phyloP scores from a whole-genome alignment of 2,329 filamentous ascomycete genomes.

The Aotearoamyces nothofagi region DNA sequence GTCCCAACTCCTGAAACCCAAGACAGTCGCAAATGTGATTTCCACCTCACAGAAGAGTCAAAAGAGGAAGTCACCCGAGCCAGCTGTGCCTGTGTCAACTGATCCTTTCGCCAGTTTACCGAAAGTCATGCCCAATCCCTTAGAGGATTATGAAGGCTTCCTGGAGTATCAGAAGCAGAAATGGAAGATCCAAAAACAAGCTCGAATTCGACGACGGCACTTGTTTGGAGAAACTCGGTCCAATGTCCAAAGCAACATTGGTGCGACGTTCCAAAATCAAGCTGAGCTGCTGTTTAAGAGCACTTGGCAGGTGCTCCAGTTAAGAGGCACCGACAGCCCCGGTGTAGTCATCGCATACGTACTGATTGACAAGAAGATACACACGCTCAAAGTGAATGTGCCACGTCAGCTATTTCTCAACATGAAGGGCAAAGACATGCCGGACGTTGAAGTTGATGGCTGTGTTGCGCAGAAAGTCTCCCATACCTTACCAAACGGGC shows the following conservation, averaged over 20 bases:
- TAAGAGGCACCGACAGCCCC: slow-evolving; percentile 67
- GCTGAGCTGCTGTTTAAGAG: slow-evolving; percentile 80
- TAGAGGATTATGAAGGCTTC: slow-evolving; percentile 77
- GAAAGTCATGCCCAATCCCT: slow-evolving; percentile 68
- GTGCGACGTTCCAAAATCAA: slow-evolving; percentile 73
- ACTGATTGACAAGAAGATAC: slow-evolving; percentile 84
- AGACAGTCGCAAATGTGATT: slow-evolving; percentile 37
- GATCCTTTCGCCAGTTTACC: slow-evolving; percentile 78
- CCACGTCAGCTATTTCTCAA: slow-evolving; percentile 85
- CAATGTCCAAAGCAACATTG: slow-evolving; percentile 48
- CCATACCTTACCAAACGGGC: slow-evolving; percentile 86
- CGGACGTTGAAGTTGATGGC: slow-evolving; percentile 72
- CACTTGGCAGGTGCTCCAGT: slow-evolving; percentile 88
- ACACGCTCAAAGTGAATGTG: slow-evolving; percentile 76
- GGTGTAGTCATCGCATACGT: slow-evolving; percentile 83
- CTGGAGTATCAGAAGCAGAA: slow-evolving; percentile 94
- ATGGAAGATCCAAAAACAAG: slow-evolving; percentile 95
- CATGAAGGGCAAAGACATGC: slow-evolving; percentile 72
- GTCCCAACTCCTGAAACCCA: slow-evolving; percentile 49
- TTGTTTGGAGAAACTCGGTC: slow-evolving; percentile 76
- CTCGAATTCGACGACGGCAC: slow-evolving; percentile 70
- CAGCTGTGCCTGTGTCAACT: slow-evolving; percentile 38
- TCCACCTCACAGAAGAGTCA: slow-evolving; percentile 40
- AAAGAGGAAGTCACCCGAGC: slow-evolving; percentile 63
- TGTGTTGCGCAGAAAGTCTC: slow-evolving; percentile 88